Base-by-base conservation (phyloP, 2,329 filamentous ascomycete genomes). In the Alternaria dauci region DNA sequence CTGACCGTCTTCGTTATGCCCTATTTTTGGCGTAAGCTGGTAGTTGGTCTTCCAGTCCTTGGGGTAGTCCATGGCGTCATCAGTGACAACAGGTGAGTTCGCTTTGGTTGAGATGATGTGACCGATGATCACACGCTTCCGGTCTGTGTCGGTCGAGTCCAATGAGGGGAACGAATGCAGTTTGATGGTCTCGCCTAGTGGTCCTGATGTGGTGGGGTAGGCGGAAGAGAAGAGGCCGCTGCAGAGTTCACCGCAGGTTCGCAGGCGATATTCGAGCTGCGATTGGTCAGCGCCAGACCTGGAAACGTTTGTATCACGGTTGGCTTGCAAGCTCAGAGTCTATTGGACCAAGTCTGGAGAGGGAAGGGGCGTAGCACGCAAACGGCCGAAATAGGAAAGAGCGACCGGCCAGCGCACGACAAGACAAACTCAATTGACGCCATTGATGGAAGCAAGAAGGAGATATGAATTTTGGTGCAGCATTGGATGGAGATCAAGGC, bases 91-190 rank as follows among this genome's bases (percentile, higher is more conserved):
- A 0, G 80, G 73, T 52, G 86, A 85, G 38, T 83, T 82, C 38
- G 89, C 90, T 66, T 91, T 89, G 12, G 93, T 94, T 20, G 91
- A 86, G 63, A 96, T 83, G 66, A 94, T 84, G 78, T 96, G 92
- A 39, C 88, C 93, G 48, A 97, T 83, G 25, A 97, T 84, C 44
- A 92, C 84, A 62, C 85, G 83, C 62, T 86, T 86, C 68, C 88
- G 82, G 46, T 81, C 73, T n/a, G 87, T 81, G 72, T 85, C 81
- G 64, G 85, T 84, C 76, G 81, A 78, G 80, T 91, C 86, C 68
- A 91, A 84, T 38, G 85, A 82, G 67, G 82, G 80, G 67, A 87
- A 86, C 52, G 80, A 80, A 66, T 81, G 76, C 67, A 86, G 76
- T 61, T 88, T 90, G 63, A 85, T 80, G 71, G 84, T 76, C 71